A percentile compares a stretch with the other conserved stretches of the same genome.
These are phyloP conservation scores for Discostella stelligeroides DNA, from an alignment of 108 stramenopile species.

Conservation along the genomic window DNA sequence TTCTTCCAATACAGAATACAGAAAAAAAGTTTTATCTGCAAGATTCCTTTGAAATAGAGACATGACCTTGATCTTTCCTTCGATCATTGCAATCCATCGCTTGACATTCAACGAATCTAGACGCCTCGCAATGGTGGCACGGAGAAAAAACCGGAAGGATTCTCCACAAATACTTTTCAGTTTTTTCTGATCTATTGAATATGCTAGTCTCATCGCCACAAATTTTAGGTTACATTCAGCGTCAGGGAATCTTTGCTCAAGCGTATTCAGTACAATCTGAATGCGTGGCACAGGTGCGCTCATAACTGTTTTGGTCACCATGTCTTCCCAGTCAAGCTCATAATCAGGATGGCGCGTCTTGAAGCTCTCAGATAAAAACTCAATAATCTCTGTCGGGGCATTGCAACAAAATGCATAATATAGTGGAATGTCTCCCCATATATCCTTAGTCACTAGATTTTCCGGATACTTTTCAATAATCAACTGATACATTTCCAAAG, in stretches of 20 bases:
- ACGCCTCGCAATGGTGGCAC: not conserved
- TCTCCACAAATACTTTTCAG: not conserved
- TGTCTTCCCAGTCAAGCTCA: not conserved
- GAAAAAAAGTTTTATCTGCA: not conserved
- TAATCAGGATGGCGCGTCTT: not conserved
- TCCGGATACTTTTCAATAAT: not conserved
- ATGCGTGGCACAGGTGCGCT: not conserved
- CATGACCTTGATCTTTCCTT: not conserved
- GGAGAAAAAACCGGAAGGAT: not conserved
- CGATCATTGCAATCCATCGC: not conserved
- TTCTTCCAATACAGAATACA: not conserved
- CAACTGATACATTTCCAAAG: not conserved
- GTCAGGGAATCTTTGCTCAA: not conserved
- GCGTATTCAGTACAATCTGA: not conserved
- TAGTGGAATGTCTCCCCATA: conserved; percentile 4
- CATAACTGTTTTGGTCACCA: not conserved
- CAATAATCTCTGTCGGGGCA: not conserved
- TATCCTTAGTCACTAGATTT: not conserved
- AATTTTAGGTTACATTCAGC: not conserved
- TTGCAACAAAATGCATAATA: not conserved
- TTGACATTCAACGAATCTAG: not conserved
- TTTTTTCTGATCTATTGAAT: too few relatives aligned
- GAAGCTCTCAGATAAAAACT: not conserved
- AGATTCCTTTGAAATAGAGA: not conserved
- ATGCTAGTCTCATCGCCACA: not conserved